A percentile compares a stretch with the other conserved stretches of the same genome.
Conservation (phyloP, 768 basidiomycete species). For the Kwoniella dendrophila region DNA sequence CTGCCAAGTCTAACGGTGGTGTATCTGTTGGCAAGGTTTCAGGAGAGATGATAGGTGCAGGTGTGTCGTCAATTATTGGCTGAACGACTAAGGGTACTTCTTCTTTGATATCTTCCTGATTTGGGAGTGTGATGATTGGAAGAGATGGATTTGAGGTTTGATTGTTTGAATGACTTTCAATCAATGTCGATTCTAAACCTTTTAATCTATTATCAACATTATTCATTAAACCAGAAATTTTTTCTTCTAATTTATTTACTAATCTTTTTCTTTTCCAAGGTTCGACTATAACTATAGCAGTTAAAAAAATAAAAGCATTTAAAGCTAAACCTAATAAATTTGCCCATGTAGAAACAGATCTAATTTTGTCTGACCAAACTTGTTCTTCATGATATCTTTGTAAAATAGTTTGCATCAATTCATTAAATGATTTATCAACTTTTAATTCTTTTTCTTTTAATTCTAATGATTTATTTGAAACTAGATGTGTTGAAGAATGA, state of each 20-base stretch:
- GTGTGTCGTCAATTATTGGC: no score
- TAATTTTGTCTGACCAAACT: constrained; percentile 98
- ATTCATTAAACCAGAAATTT: constrained; percentile 64
- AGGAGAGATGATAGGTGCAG: no score
- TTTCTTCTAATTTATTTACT: constrained; percentile 84
- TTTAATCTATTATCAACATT: constrained; percentile 59
- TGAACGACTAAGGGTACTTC: no score
- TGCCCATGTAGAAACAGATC: constrained; percentile 91
- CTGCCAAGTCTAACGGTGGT: background rate
- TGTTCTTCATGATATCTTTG: constrained; percentile 94
- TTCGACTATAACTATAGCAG: constrained; percentile 88
- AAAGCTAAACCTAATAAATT: constrained; percentile 79
- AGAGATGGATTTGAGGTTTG: no score
- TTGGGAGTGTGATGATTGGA: no score
- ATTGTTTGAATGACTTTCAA: background rate
- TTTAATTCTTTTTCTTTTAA: constrained; percentile 72
- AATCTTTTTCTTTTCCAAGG: constrained; percentile 91
- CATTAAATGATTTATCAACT: constrained; percentile 81
- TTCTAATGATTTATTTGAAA: constrained; percentile 67
- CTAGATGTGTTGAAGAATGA: constrained; percentile 80
- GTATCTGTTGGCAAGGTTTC: no score
- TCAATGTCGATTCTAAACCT: constrained; percentile 19
- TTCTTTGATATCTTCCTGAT: no score
- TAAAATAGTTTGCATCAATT: constrained; percentile 84
- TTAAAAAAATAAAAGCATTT: constrained; percentile 85